phyloP scores from a whole-genome alignment of 2,329 filamentous ascomycete species.

The Nannizziopsis barbatae region DNA sequence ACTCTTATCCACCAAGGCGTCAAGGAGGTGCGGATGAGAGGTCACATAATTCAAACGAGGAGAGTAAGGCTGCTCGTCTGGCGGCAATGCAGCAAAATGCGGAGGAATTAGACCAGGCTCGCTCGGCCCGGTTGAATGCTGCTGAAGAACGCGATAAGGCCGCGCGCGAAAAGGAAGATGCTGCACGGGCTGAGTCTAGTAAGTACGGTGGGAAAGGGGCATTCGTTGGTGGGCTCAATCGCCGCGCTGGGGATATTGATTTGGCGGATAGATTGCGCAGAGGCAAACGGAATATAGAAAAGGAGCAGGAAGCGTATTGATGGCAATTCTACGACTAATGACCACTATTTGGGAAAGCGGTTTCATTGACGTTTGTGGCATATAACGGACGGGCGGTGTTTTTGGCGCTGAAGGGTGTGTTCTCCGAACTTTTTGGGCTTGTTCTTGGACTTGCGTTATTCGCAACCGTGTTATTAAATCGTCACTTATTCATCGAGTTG shows the following conservation, averaged over 20 bases:
- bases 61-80: slow-evolving; percentile 54
- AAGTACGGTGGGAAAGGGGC: slow-evolving; percentile 53
- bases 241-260: slow-evolving; percentile 39
- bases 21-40: slow-evolving; percentile 10
- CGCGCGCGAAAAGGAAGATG: slow-evolving; percentile 55
- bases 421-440: too few relatives aligned
- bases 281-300: slow-evolving; percentile 26
- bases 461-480: too few relatives aligned
- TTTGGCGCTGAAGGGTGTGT: too few relatives aligned
- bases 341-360: neutral
- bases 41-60: slow-evolving; percentile 12
- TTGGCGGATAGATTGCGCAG: slow-evolving; percentile 34
- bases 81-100: slow-evolving; percentile 63
- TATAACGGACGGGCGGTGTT: neutral
- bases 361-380: neutral
- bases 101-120: slow-evolving; percentile 54
- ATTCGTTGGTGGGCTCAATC: slow-evolving; percentile 54
- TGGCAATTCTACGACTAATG: neutral
- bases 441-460: too few relatives aligned
- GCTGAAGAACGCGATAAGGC: slow-evolving; percentile 54
- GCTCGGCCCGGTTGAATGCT: slow-evolving; percentile 53
- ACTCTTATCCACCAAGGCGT: slow-evolving; percentile 13
- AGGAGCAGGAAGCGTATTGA: slow-evolving; percentile 32
- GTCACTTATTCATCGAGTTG: too few relatives aligned
- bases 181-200: slow-evolving; percentile 46